Base-by-base conservation (phyloP, 352 stramenopile genomes). In the Globisporangium radiosum region DNA sequence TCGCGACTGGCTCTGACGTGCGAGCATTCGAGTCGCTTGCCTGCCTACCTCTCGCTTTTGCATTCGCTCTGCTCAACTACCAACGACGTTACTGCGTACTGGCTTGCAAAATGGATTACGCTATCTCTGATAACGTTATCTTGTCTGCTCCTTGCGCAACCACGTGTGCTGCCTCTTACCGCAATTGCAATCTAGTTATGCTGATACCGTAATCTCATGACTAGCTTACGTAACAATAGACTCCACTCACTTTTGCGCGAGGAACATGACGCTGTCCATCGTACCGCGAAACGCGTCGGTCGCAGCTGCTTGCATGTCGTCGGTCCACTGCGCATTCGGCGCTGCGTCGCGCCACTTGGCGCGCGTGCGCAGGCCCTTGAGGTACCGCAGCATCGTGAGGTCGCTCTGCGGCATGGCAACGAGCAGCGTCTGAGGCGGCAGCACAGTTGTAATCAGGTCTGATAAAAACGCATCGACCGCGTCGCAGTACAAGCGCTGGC, bases 261-360 rank as follows among this genome's bases (percentile, higher is more conserved):
- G 70, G 68, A 94, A 94, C 11, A 88, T 57, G 51, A 78, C 89
- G 48, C 78, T 85, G 50, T 94, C 85, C 66, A 90, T 85, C 3
- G 65, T 72, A 10, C 83, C 81, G 44, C 73, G 66, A 53, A 88
- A 84, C 3, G 85, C 85, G 62, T 92, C 83, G 2, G 72, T 75
- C 44, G 90, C 70, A 7, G 81, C 78, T 2, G 75, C 76, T 25
- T 90, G 78, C 56, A 92, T 71, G 53, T 87, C 72, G 54, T 72
- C 66, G 0, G 63, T 71, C 64, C 76, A 84, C 36, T 55, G 56
- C 25, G 64, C 43, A 43, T 69, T 73, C 9, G 59, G 59, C 7
- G 63, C 75, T 6, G 68, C 66, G 56, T 94, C 81, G 19, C 80
- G 79, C 85, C 85, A 94, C 53, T 84, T 84, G 44, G 85, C 77